These are phyloP conservation scores for Backusella australiensis DNA, from an alignment of 192 early-diverging fungal species.

Conservation along the genomic window DNA sequence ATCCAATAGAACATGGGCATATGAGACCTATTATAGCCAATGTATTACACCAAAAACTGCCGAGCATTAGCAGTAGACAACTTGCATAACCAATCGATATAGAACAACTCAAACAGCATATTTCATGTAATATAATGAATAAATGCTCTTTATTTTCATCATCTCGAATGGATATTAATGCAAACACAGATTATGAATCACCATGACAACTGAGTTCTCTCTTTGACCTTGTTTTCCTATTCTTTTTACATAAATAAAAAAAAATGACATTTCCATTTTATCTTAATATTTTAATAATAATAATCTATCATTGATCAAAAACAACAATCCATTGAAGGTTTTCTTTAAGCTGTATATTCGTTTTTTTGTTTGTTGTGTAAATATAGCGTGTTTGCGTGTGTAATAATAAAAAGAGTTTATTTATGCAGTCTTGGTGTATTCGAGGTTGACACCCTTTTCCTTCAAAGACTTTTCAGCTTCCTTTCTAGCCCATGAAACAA, in stretches of 20 bases:
- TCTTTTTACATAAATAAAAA: background rate
- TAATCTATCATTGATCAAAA: conserved; percentile 3
- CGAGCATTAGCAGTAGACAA: too few species aligned
- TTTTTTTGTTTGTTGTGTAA: background rate
- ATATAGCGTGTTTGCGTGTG: background rate
- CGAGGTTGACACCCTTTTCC: conserved; percentile 61
- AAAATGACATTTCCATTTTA: background rate
- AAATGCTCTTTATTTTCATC: too few species aligned
- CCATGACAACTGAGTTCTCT: background rate
- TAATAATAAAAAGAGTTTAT: background rate
- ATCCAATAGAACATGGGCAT: too few species aligned
- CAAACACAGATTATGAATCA: too few species aligned
- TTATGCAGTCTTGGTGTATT: conserved; percentile 58
- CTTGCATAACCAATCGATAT: too few species aligned
- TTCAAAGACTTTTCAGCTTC: conserved; percentile 75
- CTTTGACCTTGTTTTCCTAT: background rate
- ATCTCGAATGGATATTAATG: too few species aligned
- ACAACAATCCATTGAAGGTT: background rate
- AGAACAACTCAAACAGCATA: too few species aligned
- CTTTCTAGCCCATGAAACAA: conserved; percentile 70
- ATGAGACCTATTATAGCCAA: too few species aligned
- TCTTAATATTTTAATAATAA: background rate
- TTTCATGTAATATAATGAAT: too few species aligned
- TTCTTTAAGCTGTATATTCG: background rate
- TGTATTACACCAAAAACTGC: too few species aligned